Evolutionary conservation across 768 basidiomycete species (phyloP).

Genomic region (Leccinum boreale): DNA sequence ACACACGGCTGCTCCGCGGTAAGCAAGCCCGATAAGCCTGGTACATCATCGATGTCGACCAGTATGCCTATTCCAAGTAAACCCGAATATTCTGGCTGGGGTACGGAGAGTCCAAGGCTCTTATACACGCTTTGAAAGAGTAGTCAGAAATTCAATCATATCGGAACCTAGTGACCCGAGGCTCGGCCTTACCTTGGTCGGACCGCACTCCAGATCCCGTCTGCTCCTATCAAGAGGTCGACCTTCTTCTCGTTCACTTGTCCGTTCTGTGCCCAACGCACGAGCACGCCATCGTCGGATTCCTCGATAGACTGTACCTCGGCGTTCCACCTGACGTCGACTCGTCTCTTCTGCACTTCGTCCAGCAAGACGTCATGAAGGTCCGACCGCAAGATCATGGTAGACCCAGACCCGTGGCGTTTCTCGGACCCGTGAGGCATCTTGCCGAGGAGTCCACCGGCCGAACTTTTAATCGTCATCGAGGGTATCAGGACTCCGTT

Average conservation of each 20-base stretch:
- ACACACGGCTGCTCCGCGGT: too few relatives aligned
- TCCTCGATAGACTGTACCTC: conserved; percentile 25
- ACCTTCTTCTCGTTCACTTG: conserved; percentile 20
- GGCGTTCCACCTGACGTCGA: conserved; percentile 23
- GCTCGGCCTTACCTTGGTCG: conserved; percentile 17
- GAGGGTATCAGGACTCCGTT: conserved; percentile 19
- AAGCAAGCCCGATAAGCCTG: conserved; percentile 16
- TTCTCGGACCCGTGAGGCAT: conserved; percentile 26
- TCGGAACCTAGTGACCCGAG: background rate
- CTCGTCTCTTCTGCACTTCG: conserved; percentile 18
- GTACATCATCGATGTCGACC: conserved; percentile 15
- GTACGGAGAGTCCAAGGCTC: conserved; percentile 15
- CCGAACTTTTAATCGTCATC: conserved; percentile 21
- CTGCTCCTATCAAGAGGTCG: conserved; percentile 32
- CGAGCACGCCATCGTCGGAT: conserved; percentile 21
- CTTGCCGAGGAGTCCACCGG: conserved; percentile 21
- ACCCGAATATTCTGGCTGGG: conserved; percentile 29
- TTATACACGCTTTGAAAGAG: conserved; percentile 20
- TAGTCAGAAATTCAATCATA: background rate
- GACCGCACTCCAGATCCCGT: conserved; percentile 31
- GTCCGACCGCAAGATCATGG: conserved; percentile 27
- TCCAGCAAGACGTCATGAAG: conserved; percentile 31
- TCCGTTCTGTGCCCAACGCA: conserved; percentile 25
- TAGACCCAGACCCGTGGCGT: conserved; percentile 28
- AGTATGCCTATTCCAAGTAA: conserved; percentile 23